Percentiles rank a stretch among this genome's conserved stretches.
phyloP scores from a whole-genome alignment of 805 yeast species.

The Tetrapisispora nanseiensis region DNA sequence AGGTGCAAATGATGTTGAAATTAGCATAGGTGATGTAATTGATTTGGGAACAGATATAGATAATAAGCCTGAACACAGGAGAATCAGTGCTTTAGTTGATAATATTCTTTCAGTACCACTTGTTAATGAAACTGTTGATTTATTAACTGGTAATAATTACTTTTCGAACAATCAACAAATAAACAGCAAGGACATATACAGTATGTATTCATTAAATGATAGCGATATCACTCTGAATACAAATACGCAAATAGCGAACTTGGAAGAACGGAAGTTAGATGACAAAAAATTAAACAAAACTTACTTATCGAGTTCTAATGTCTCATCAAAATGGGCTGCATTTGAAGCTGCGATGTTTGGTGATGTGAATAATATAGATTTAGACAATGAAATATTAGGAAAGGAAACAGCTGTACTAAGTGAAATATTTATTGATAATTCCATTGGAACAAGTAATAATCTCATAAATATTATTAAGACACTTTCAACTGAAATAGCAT shows the following conservation, averaged over 20 bases:
- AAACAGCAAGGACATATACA: neutral
- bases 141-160: neutral
- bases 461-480: slow-evolving; percentile 44
- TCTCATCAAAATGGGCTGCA: slow-evolving; percentile 15
- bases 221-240: neutral
- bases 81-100: slow-evolving; percentile 73
- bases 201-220: neutral
- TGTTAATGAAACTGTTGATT: slow-evolving; percentile 9
- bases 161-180: neutral
- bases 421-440: slow-evolving; percentile 46
- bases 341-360: slow-evolving; percentile 50
- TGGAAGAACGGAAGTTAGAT: neutral
- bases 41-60: slow-evolving; percentile 80
- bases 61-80: slow-evolving; percentile 55
- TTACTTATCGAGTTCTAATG: neutral
- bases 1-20: slow-evolving; percentile 40
- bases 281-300: neutral
- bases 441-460: slow-evolving; percentile 42
- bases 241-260: neutral
- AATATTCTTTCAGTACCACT: slow-evolving; percentile 42
- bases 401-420: slow-evolving; percentile 34
- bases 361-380: slow-evolving; percentile 35
- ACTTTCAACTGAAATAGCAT: slow-evolving; percentile 41
- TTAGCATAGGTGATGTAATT: slow-evolving; percentile 61
- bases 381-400: slow-evolving; percentile 40